phyloP scores from a whole-genome alignment of 2,329 filamentous ascomycete genomes.

The Podosphaera xanthii region DNA sequence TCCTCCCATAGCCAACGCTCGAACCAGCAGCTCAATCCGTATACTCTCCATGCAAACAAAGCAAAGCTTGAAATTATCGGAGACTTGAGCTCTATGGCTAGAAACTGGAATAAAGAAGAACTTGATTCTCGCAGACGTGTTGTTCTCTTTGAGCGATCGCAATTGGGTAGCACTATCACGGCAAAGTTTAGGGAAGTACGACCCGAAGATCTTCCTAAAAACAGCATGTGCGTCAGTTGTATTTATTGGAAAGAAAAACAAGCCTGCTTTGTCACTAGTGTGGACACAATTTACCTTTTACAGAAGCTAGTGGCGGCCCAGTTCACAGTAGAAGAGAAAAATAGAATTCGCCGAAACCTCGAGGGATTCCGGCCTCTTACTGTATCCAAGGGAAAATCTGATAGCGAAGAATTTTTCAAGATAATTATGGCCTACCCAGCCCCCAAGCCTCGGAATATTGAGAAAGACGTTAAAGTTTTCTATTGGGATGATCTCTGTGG shows the following conservation, averaged over 20 bases:
- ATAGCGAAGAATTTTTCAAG: conserved; percentile 96
- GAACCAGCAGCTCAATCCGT: conserved; percentile 14
- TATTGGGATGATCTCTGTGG: conserved; percentile 76
- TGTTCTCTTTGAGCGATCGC: conserved; percentile 68
- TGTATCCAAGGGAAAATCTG: conserved; percentile 75
- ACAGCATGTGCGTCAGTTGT: conserved; percentile 89
- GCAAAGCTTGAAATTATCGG: conserved; percentile 68
- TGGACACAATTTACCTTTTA: conserved; percentile 87
- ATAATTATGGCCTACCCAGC: conserved; percentile 94
- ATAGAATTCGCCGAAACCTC: conserved; percentile 82
- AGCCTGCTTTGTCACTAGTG: conserved; percentile 83
- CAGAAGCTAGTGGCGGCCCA: conserved; percentile 69
- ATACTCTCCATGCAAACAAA: conserved; percentile 61
- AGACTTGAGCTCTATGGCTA: conserved; percentile 63
- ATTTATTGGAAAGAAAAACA: conserved; percentile 89
- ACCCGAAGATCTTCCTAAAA: conserved; percentile 53
- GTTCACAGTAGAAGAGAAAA: conserved; percentile 96
- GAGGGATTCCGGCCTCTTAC: conserved; percentile 86
- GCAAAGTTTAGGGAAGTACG: conserved; percentile 60
- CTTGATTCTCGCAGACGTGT: conserved; percentile 57
- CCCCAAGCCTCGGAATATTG: conserved; percentile 90
- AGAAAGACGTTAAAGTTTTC: conserved; percentile 98
- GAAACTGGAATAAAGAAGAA: conserved; percentile 67
- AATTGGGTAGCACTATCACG: conserved; percentile 60
- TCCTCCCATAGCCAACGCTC: conserved; percentile 19